A percentile compares a stretch with the other conserved stretches of the same genome.
These are phyloP conservation scores for Lachnellula arida DNA, from an alignment of 2,329 filamentous ascomycete species.

Conservation along the genomic window DNA sequence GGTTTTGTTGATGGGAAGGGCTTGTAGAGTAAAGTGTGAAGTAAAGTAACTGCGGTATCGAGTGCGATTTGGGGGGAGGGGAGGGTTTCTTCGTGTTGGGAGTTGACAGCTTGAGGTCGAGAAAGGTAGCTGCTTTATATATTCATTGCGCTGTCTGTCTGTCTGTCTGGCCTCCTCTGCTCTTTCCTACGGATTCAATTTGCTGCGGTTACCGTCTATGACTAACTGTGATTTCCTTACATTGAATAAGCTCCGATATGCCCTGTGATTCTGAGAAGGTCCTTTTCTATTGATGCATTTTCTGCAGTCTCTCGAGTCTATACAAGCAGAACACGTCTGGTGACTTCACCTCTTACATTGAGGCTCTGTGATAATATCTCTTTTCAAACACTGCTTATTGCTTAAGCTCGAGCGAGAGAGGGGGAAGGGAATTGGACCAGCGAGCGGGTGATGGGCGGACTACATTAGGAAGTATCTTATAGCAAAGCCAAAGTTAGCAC, in stretches of 20 bases:
- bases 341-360: neutral
- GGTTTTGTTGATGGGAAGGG: too few species aligned
- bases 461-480: too few species aligned
- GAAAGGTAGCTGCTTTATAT: too few species aligned
- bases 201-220: neutral
- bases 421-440: too few species aligned
- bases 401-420: neutral
- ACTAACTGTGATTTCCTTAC: neutral
- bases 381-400: neutral
- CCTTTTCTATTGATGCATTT: neutral
- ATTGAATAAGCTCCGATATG: neutral
- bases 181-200: neutral
- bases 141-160: too few species aligned
- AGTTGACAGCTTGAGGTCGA: too few species aligned
- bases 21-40: too few species aligned
- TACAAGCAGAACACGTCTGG: neutral
- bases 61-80: too few species aligned
- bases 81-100: too few species aligned
- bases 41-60: too few species aligned
- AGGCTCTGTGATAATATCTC: neutral
- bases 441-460: constrained; percentile 2
- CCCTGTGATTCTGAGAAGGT: neutral
- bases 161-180: too few species aligned
- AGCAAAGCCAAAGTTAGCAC: too few species aligned
- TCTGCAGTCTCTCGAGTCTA: neutral